Conservation (phyloP, 2,329 filamentous ascomycete genomes). For the Fusarium sulawesiense region DNA sequence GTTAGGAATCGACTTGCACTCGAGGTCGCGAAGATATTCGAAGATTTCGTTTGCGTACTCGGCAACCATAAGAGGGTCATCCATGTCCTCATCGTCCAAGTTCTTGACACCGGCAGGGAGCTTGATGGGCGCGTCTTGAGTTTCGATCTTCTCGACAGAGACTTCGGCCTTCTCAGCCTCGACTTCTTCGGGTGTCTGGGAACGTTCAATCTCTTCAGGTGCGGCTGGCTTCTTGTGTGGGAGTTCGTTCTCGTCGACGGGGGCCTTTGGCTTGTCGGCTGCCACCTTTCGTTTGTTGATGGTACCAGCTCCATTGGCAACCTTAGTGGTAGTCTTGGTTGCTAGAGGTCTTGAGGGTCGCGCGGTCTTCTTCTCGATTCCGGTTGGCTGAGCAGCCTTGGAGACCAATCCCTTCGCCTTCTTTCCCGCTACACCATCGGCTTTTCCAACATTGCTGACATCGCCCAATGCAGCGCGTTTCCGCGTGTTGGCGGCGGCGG, state of each 20-base stretch:
- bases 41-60: constrained; percentile 98
- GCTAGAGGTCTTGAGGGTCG: constrained; percentile 71
- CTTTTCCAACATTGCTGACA: constrained; percentile 93
- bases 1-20: constrained; percentile 83
- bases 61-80: constrained; percentile 97
- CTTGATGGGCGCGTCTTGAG: constrained; percentile 17
- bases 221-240: constrained; percentile 73
- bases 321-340: constrained; percentile 74
- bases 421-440: constrained; percentile 77
- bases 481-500: constrained; percentile 64
- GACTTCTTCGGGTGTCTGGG: constrained; percentile 55
- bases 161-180: constrained; percentile 21
- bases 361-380: constrained; percentile 76
- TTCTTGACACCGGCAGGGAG: constrained; percentile 61
- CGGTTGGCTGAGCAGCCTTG: constrained; percentile 84
- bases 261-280: constrained; percentile 66
- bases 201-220: constrained; percentile 47
- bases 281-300: constrained; percentile 77
- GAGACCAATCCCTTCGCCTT: constrained; percentile 80
- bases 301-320: constrained; percentile 74
- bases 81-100: constrained; percentile 86
- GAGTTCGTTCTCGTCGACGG: constrained; percentile 74
- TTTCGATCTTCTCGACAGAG: constrained; percentile 27
- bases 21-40: constrained; percentile 90
- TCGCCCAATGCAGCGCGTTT: constrained; percentile 91